Evolutionary conservation across 805 yeast species (phyloP).

Genomic region (Saccharomycopsis schoenii): DNA sequence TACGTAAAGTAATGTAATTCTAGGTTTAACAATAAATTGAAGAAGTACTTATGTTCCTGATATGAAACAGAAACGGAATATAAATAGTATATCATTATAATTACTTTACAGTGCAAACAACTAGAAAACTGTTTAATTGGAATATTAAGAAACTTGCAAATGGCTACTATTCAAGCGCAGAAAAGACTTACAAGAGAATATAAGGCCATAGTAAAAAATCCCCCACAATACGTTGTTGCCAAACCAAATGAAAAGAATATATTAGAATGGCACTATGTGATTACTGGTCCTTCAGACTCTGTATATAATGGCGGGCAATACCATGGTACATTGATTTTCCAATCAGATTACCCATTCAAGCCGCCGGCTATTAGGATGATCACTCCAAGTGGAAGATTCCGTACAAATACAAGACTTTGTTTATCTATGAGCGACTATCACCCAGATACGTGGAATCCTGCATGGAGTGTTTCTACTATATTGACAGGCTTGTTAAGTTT

Average conservation of each 20-base stretch:
- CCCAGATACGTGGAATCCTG: slow-evolving; percentile 93
- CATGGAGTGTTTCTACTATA: slow-evolving; percentile 89
- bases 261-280: slow-evolving; percentile 87
- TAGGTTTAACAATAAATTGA: too few relatives aligned
- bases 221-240: slow-evolving; percentile 79
- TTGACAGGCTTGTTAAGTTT: slow-evolving; percentile 80
- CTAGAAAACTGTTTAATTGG: background rate
- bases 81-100: too few relatives aligned
- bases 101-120: background rate
- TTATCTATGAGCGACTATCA: slow-evolving; percentile 91
- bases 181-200: slow-evolving; percentile 67
- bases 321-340: slow-evolving; percentile 80
- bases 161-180: slow-evolving; percentile 31
- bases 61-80: too few relatives aligned
- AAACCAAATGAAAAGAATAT: slow-evolving; percentile 83
- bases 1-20: too few relatives aligned
- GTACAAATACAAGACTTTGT: slow-evolving; percentile 72
- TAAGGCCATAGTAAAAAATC: slow-evolving; percentile 62
- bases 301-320: slow-evolving; percentile 83
- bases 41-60: too few relatives aligned
- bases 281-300: slow-evolving; percentile 86
- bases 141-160: background rate
- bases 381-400: slow-evolving; percentile 85
- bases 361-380: slow-evolving; percentile 86
- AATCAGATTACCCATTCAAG: slow-evolving; percentile 79